Evolutionary conservation across 306 rosid genomes (phyloP).

Genomic region (Pterocarpus macrocarpus): DNA sequence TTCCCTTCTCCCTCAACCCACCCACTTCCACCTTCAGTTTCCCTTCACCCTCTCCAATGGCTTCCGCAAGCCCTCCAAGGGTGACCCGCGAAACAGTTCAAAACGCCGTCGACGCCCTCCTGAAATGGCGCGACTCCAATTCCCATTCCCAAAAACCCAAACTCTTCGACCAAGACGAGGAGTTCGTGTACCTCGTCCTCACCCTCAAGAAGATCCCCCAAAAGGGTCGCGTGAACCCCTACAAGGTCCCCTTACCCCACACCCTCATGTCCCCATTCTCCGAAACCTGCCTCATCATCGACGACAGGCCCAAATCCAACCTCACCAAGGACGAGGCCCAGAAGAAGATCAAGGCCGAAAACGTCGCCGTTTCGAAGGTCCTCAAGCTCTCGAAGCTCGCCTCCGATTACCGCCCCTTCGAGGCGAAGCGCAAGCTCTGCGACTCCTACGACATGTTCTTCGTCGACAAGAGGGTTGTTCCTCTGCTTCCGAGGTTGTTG

Average conservation of each 20-base stretch:
- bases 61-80: constrained; percentile 6
- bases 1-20: no score
- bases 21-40: neutral
- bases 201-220: constrained; percentile 71
- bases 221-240: constrained; percentile 69
- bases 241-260: constrained; percentile 70
- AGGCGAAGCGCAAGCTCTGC: constrained; percentile 75
- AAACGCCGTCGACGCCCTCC: constrained; percentile 66
- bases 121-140: constrained; percentile 68
- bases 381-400: constrained; percentile 75
- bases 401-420: constrained; percentile 76
- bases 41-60: constrained; percentile 4
- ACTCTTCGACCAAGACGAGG: constrained; percentile 64
- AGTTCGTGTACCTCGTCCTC: constrained; percentile 67
- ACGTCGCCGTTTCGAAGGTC: constrained; percentile 64
- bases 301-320: constrained; percentile 65
- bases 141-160: constrained; percentile 61
- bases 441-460: constrained; percentile 73
- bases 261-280: constrained; percentile 59
- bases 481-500: constrained; percentile 60
- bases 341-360: constrained; percentile 66
- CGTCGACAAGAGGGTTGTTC: constrained; percentile 68
- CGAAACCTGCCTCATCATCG: constrained; percentile 78
- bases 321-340: constrained; percentile 61
- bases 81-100: constrained; percentile 45